Percentiles rank a stretch among this genome's conserved stretches.
Evolutionary conservation across 495 filamentous ascomycete species (phyloP).

Genomic region (Aspergillus nidulans): DNA sequence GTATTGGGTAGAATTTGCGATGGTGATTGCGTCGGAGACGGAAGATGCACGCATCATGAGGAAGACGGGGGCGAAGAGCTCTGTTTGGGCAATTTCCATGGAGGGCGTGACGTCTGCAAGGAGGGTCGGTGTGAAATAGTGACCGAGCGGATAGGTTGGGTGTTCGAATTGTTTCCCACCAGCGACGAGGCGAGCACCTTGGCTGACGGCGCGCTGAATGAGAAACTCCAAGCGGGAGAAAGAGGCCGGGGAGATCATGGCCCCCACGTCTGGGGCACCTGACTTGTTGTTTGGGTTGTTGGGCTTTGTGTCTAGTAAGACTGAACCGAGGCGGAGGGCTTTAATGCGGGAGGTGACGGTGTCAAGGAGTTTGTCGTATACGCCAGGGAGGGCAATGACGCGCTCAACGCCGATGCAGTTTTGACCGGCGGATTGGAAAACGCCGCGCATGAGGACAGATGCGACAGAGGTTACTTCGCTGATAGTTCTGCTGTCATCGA

Average conservation of each 20-base stretch:
- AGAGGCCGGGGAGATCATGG: conserved; percentile 72
- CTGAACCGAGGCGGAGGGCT: conserved; percentile 64
- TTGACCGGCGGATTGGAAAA: conserved; percentile 94
- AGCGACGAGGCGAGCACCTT: conserved; percentile 74
- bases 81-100: conserved; percentile 84
- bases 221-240: conserved; percentile 68
- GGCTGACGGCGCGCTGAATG: conserved; percentile 67
- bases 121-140: conserved; percentile 89
- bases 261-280: conserved; percentile 68
- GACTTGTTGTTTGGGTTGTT: conserved; percentile 12
- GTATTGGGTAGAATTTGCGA: conserved; percentile 74
- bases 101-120: conserved; percentile 73
- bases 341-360: conserved; percentile 68
- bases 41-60: conserved; percentile 67
- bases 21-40: conserved; percentile 56
- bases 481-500: conserved; percentile 62
- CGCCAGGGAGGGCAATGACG: conserved; percentile 70
- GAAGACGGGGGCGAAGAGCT: conserved; percentile 91
- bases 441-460: conserved; percentile 81
- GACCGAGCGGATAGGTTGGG: conserved; percentile 65
- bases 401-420: conserved; percentile 98
- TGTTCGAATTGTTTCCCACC: conserved; percentile 74
- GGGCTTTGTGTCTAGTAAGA: conserved; percentile 51
- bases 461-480: conserved; percentile 64
- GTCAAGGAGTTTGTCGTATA: conserved; percentile 67